Evolutionary conservation across 1,284 basidiomycete species (phyloP).

Genomic region (Takashimella tepidaria): DNA sequence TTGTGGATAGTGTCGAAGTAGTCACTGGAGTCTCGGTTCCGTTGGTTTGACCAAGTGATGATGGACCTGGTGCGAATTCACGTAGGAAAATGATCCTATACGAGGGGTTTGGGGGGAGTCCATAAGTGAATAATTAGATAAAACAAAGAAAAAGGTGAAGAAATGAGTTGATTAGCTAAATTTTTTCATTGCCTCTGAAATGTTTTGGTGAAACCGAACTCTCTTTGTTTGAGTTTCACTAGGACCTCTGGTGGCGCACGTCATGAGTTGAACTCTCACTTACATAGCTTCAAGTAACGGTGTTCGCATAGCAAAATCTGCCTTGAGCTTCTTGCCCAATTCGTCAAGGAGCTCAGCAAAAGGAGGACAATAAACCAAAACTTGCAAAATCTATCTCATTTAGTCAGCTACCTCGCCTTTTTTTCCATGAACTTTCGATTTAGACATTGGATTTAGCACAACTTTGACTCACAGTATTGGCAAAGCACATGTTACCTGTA

Average conservation of each 20-base stretch:
- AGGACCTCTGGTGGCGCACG: too few species aligned
- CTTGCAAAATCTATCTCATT: conserved; percentile 66
- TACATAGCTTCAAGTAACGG: conserved; percentile 74
- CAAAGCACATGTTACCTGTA: conserved; percentile 96
- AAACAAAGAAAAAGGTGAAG: too few species aligned
- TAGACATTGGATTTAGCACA: background rate
- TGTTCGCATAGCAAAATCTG: conserved; percentile 54
- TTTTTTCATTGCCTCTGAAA: too few species aligned
- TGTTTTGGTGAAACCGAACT: too few species aligned
- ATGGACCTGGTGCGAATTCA: conserved; percentile 56
- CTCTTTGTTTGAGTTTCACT: too few species aligned
- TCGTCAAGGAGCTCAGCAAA: conserved; percentile 76
- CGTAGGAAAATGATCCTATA: conserved; percentile 64
- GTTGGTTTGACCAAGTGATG: conserved; percentile 7
- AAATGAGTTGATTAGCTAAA: too few species aligned
- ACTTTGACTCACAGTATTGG: conserved; percentile 62
- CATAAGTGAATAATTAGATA: too few species aligned
- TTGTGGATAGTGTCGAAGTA: conserved; percentile 17
- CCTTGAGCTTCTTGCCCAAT: conserved; percentile 57
- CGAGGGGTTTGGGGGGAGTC: too few species aligned
- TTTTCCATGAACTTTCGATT: too few species aligned
- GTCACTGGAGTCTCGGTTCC: conserved; percentile 1
- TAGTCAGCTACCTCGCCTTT: background rate
- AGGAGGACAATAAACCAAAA: conserved; percentile 79
- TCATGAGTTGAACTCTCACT: too few species aligned